phyloP scores from a whole-genome alignment of 164 flowering plant species.

The Dillenia suffruticosa region DNA sequence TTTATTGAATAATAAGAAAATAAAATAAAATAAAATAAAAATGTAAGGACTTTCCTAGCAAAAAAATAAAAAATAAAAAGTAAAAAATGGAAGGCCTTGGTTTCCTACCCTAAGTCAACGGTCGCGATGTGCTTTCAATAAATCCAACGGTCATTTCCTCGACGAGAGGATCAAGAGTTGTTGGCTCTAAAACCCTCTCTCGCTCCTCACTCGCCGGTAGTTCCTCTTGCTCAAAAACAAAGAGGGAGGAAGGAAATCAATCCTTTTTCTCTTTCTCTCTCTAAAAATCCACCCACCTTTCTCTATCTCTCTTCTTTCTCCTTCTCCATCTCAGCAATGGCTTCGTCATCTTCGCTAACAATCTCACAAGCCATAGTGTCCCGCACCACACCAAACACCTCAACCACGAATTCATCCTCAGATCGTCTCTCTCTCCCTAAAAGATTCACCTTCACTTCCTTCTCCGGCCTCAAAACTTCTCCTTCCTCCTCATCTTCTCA shows the following conservation, averaged over 20 bases:
- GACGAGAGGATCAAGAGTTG: not conserved
- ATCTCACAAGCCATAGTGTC: conserved; percentile 28
- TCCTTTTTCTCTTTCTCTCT: conserved; percentile 2
- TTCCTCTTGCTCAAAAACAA: not conserved
- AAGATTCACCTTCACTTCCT: not conserved
- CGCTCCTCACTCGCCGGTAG: not conserved
- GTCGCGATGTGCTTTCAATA: conserved; percentile 11
- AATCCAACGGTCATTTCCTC: conserved; percentile 7
- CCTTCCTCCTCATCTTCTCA: conserved; percentile 36
- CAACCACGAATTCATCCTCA: conserved; percentile 26
- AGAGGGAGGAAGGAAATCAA: not conserved
- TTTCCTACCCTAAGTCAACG: conserved; percentile 34
- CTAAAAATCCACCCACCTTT: conserved; percentile 1
- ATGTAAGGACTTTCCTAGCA: too few species aligned
- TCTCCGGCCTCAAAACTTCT: conserved; percentile 17
- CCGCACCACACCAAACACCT: conserved; percentile 19
- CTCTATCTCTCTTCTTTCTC: conserved; percentile 11
- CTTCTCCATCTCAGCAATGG: conserved; percentile 22
- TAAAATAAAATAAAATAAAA: too few species aligned
- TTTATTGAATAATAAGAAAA: too few species aligned
- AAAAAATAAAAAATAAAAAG: not conserved
- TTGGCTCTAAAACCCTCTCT: too few species aligned
- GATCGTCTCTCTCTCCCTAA: conserved; percentile 17
- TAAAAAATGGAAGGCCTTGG: conserved; percentile 26
- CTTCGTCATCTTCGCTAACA: conserved; percentile 36